phyloP scores from a whole-genome alignment of 345 rosid species.

The Linum lewisii region DNA sequence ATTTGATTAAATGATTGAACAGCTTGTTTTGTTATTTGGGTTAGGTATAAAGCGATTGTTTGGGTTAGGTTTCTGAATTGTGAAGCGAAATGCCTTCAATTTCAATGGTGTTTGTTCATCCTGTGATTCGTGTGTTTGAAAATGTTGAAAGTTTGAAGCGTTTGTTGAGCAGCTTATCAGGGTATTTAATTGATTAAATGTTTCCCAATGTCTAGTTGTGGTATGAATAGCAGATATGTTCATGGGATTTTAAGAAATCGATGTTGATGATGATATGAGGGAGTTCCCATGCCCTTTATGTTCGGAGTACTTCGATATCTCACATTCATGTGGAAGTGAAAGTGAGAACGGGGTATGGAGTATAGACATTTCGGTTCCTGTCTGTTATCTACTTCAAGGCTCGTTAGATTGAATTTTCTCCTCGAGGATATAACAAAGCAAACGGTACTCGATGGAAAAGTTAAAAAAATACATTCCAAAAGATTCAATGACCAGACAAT shows the following conservation, averaged over 20 bases:
- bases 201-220: too few relatives aligned
- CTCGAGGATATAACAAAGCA: too few relatives aligned
- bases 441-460: too few relatives aligned
- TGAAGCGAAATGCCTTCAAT: not conserved
- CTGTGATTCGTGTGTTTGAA: too few relatives aligned
- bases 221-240: slow-evolving; percentile 50
- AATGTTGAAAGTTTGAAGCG: not conserved
- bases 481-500: too few relatives aligned
- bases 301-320: slow-evolving; percentile 72
- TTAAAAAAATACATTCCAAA: too few relatives aligned
- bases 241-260: slow-evolving; percentile 76
- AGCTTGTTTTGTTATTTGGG: not conserved
- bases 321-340: slow-evolving; percentile 82
- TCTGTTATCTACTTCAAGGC: not conserved
- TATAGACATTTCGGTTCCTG: slow-evolving; percentile 12
- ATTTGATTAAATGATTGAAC: too few relatives aligned
- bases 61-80: not conserved
- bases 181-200: too few relatives aligned
- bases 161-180: too few relatives aligned
- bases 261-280: slow-evolving; percentile 78
- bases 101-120: not conserved
- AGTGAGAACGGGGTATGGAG: slow-evolving; percentile 95
- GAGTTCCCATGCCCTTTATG: slow-evolving; percentile 97
- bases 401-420: too few relatives aligned
- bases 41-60: not conserved